Percentiles rank a stretch among this genome's conserved stretches.
phyloP scores from a whole-genome alignment of 202 grass and related monocot species.

The Panicum hallii region DNA sequence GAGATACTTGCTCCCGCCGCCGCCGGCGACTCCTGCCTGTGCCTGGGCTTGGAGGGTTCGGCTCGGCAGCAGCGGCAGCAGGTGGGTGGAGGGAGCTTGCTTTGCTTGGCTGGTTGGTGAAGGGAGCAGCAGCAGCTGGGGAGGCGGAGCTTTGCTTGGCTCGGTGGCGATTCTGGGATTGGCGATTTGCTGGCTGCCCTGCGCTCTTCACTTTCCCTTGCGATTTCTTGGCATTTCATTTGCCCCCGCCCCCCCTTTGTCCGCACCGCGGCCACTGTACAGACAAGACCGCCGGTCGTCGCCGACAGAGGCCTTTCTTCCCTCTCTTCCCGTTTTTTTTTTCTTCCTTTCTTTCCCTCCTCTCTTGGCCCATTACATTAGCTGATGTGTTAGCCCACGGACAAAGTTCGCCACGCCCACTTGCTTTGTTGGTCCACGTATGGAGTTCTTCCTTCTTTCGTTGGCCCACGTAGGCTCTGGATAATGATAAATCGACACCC shows the following conservation, averaged over 20 bases:
- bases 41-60: background rate
- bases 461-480: background rate
- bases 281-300: background rate
- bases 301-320: background rate
- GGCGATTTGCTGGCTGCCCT: too few species aligned
- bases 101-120: slow-evolving; percentile 27
- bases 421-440: background rate
- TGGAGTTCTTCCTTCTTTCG: too few species aligned
- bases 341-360: background rate
- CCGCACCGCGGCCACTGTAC: background rate
- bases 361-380: background rate
- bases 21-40: background rate
- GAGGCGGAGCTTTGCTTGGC: background rate
- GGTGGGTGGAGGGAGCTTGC: background rate
- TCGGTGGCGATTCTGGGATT: background rate
- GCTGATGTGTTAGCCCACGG: background rate
- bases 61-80: background rate
- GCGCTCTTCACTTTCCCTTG: background rate
- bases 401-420: background rate
- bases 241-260: background rate
- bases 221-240: background rate
- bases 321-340: background rate
- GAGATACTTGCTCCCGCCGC: background rate
- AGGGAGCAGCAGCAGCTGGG: background rate
- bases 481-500: background rate